These are phyloP conservation scores for Wallacemonas sp. DNA, from an alignment of 208 protist genomes.

Conservation along the genomic window DNA sequence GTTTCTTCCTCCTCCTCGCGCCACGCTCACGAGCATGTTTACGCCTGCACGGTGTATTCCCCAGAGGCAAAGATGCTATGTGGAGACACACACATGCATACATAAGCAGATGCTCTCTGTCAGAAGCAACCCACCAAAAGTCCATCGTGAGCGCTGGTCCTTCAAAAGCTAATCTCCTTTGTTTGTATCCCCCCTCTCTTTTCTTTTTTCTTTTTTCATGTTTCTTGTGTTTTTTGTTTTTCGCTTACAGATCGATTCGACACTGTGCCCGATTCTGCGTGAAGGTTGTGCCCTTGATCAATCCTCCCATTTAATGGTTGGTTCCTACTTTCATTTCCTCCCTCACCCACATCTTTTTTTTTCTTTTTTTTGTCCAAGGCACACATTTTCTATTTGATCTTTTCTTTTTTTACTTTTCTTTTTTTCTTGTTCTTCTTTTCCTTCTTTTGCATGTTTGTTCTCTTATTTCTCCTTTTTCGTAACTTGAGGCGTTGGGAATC, in stretches of 20 bases:
- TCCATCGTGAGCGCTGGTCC: background rate
- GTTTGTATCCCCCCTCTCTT: slow-evolving; percentile 15
- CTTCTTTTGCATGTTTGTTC: background rate
- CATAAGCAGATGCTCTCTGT: too few relatives aligned
- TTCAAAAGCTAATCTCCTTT: slow-evolving; percentile 1
- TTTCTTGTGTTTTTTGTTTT: slow-evolving; percentile 16
- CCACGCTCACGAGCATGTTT: too few relatives aligned
- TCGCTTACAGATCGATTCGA: too few relatives aligned
- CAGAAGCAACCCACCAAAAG: too few relatives aligned
- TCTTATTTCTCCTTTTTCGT: slow-evolving; percentile 16
- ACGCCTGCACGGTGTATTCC: too few relatives aligned
- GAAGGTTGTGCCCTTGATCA: too few relatives aligned
- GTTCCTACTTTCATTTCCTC: slow-evolving; percentile 8
- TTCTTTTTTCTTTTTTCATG: slow-evolving; percentile 17
- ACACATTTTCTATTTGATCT: background rate
- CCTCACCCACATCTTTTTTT: slow-evolving; percentile 9
- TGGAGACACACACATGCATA: too few relatives aligned
- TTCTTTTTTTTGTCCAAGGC: slow-evolving; percentile 14
- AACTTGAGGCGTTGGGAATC: background rate
- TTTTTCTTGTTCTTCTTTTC: background rate
- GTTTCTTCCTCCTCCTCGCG: too few relatives aligned
- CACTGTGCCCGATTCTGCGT: too few relatives aligned
- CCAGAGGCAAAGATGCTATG: too few relatives aligned
- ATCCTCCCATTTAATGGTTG: too few relatives aligned
- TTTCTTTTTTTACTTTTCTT: background rate